A percentile compares a stretch with the other conserved stretches of the same genome.
These are phyloP conservation scores for Sisymbrium irio DNA, from an alignment of 345 rosid genomes.

Conservation along the genomic window DNA sequence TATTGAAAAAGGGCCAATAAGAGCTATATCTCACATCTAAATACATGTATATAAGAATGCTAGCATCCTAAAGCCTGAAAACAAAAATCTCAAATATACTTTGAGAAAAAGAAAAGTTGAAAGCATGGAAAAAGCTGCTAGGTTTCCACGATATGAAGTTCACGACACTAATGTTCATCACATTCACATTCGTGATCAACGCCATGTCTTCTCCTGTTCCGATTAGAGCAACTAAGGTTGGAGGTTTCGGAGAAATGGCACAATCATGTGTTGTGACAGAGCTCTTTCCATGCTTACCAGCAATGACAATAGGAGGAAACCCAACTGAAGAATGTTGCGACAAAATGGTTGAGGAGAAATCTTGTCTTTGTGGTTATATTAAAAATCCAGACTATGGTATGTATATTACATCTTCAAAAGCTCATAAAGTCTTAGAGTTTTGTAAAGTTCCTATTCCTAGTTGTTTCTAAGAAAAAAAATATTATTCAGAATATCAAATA, in stretches of 20 bases:
- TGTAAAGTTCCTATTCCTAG: not conserved
- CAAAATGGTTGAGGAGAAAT: slow-evolving; percentile 13
- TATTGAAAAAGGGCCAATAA: not conserved
- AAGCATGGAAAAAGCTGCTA: not conserved
- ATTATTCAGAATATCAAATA: not conserved
- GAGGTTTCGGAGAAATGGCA: not conserved
- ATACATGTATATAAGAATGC: not conserved
- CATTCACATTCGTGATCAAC: not conserved
- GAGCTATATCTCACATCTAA: not conserved
- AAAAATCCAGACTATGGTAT: slow-evolving; percentile 12
- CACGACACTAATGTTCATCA: not conserved
- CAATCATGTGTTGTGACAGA: slow-evolving; percentile 10
- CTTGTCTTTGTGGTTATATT: slow-evolving; percentile 35
- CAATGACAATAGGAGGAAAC: not conserved
- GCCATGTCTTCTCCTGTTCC: not conserved
- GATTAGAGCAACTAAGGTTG: not conserved
- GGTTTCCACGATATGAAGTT: not conserved
- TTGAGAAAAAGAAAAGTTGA: not conserved
- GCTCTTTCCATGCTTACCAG: slow-evolving; percentile 24
- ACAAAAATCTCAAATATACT: not conserved
- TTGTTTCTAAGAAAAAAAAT: not conserved
- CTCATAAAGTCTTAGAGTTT: slow-evolving; percentile 3
- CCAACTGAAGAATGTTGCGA: slow-evolving; percentile 25
- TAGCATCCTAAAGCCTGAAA: not conserved
- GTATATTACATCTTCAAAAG: slow-evolving; percentile 28